Base-by-base conservation (phyloP, 2,329 filamentous ascomycete genomes). In the Atkinsonella texensis region DNA sequence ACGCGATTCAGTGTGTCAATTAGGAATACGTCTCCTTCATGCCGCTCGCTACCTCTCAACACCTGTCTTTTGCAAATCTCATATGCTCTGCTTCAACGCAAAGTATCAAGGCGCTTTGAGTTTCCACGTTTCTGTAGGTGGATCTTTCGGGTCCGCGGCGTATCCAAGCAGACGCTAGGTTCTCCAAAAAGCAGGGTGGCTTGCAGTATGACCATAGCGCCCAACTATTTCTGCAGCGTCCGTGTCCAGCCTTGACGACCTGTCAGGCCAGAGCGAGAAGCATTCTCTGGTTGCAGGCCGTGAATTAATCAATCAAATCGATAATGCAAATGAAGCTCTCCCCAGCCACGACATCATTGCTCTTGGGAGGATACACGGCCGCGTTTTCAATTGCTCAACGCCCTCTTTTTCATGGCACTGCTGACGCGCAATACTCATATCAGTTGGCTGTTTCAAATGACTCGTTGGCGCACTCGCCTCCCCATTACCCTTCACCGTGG, bases 401-500 rank as follows among this genome's bases (percentile, higher is more conserved):
- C 5, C 48, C 17, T 28, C 28, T 35, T 15, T 31, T 4, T 38
- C 8, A 35, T 38, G 31, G 10, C 15, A 23, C 48, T 53, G 57
- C 63, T 65, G 53, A 65, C 56, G 2, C 52, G 41, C 53, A 57
- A 48, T 48, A 53, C 9, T 43, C 45, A 9, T 45, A 58, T 2
- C 58, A 67, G 59, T 18, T 55, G 47, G 38, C 53, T 12, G 43
- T 49, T 23, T 53, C 56, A 23, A 42, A 54, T 38, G 52, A 52
- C 35, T 48, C 55, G 33, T 64, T 71, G 13, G 69, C 71, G 4
- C 56, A 60, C 32, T 79, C 75, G 3, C 68, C 68, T 12, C 86
- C 88, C 2, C 79, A 77, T 62, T 95, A 95, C 62, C 89, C 89
- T 1, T 90, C 87, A 31, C 89, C 89, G 71, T 95, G 89, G 88